A percentile compares a stretch with the other conserved stretches of the same genome.
Evolutionary conservation across 148 eudicot genomes (phyloP).

Genomic region (Camellia granthamiana): DNA sequence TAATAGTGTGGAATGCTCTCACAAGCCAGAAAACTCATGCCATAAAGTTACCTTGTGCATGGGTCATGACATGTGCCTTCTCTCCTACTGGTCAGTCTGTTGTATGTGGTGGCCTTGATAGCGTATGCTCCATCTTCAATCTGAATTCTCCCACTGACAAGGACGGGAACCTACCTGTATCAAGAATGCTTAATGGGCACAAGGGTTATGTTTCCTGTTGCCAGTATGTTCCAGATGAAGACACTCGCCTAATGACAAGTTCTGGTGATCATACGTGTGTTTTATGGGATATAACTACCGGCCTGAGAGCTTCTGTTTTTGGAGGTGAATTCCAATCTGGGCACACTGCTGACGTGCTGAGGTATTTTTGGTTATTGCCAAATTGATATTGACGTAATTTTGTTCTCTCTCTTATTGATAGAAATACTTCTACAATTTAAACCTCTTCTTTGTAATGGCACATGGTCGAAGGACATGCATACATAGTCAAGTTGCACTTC

Average conservation of each 20-base stretch:
- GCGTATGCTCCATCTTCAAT: slow-evolving; percentile 86
- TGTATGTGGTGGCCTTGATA: slow-evolving; percentile 97
- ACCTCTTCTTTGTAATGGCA: background rate
- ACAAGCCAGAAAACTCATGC: slow-evolving; percentile 99
- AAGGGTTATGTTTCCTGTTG: slow-evolving; percentile 96
- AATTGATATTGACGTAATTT: background rate
- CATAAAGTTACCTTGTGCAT: slow-evolving; percentile 94
- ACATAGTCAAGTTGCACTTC: background rate
- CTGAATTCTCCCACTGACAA: slow-evolving; percentile 74
- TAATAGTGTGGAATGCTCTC: slow-evolving; percentile 95
- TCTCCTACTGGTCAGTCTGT: slow-evolving; percentile 92
- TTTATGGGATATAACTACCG: slow-evolving; percentile 95
- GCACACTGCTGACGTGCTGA: slow-evolving; percentile 85
- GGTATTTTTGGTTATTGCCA: slow-evolving; percentile 43
- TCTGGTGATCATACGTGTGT: slow-evolving; percentile 98
- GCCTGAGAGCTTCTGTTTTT: slow-evolving; percentile 88
- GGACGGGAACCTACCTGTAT: slow-evolving; percentile 81
- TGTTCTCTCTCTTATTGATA: slow-evolving; percentile 4
- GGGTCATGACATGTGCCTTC: slow-evolving; percentile 99
- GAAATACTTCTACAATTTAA: slow-evolving; percentile 5
- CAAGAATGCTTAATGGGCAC: slow-evolving; percentile 90
- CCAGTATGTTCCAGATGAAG: slow-evolving; percentile 94
- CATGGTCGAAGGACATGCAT: slow-evolving; percentile 11
- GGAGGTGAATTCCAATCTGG: slow-evolving; percentile 99
- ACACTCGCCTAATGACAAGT: slow-evolving; percentile 78